Evolutionary conservation across 2,329 filamentous ascomycete genomes (phyloP), one percentile per base, ranked within the genome.

Genomic region (Arthrinium phaeospermum): DNA sequence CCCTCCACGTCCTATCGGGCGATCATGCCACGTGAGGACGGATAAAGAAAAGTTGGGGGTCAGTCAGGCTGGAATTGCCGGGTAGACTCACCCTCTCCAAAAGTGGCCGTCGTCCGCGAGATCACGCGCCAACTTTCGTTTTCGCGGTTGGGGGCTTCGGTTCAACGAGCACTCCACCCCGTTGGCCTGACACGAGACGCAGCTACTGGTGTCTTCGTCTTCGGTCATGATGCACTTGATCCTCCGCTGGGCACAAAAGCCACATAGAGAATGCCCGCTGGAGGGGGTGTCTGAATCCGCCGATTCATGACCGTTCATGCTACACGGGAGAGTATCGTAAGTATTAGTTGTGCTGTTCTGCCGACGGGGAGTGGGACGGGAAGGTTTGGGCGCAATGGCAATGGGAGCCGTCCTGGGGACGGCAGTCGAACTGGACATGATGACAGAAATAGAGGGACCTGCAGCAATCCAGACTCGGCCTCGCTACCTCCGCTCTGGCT

Each of bases 121-220:
- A 77, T 91, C 89, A 78, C 90, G 88, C 82, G 92, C 90, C 75
- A 94, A 84, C 85, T 95, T 96, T 80, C 94, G 89, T 86, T 96
- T 96, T 77, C 94, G 90, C 72, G 92, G 91, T 79, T 91, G 91
- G 34, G 93, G 93, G 81, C 92, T 94, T 76, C 92, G 91, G 69
- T 91, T 87, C 80, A 95, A 91, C 61, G 94, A 95, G 83, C 94
- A 96, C 76, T 94, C 91, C 79, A 93, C 90, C 78, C 91, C 92
- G 82, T 92, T 91, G 80, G 92, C 91, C 80, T 94, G 92, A 83
- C 94, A 97, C 75, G 94, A 87, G 74, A 94, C 88, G 82, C 94
- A 96, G 72, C 71, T 61, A 76, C 88, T 86, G 51, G 87, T 87
- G 77, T 93, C 90, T 75, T 92, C 92, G 80, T 96, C 93, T 79